Conservation (phyloP, 2,329 filamentous ascomycete species). For the Colletotrichum kahawae region DNA sequence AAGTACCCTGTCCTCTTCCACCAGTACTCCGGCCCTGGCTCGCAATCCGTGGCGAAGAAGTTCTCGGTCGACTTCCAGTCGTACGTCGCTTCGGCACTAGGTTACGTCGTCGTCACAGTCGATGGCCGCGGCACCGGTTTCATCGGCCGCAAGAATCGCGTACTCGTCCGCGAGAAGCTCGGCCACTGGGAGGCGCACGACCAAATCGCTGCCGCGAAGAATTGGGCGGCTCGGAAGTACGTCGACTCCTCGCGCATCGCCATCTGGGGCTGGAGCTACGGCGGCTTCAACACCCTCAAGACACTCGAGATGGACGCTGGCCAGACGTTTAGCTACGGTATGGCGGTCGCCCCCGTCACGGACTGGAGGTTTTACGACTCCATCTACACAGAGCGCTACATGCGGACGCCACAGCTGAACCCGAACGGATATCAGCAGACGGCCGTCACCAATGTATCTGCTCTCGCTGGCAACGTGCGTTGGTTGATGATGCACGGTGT, state of each 20-base stretch:
- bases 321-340: slow-evolving; percentile 90
- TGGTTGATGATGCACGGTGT: slow-evolving; percentile 96
- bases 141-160: slow-evolving; percentile 83
- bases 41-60: slow-evolving; percentile 80
- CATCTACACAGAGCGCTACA: slow-evolving; percentile 95
- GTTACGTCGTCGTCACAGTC: slow-evolving; percentile 93
- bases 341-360: slow-evolving; percentile 98
- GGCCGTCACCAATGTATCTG: slow-evolving; percentile 74
- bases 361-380: slow-evolving; percentile 97
- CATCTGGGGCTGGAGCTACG: slow-evolving; percentile 99
- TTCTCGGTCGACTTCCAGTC: slow-evolving; percentile 90
- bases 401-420: slow-evolving; percentile 92
- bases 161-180: slow-evolving; percentile 81
- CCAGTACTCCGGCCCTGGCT: slow-evolving; percentile 94
- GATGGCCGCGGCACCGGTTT: slow-evolving; percentile 94
- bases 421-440: slow-evolving; percentile 75
- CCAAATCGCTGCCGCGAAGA: slow-evolving; percentile 88
- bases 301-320: slow-evolving; percentile 91
- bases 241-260: slow-evolving; percentile 83
- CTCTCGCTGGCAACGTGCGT: slow-evolving; percentile 77
- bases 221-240: slow-evolving; percentile 82
- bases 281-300: slow-evolving; percentile 94
- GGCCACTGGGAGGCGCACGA: slow-evolving; percentile 86
- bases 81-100: slow-evolving; percentile 83
- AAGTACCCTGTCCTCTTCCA: slow-evolving; percentile 95